A percentile compares a stretch with the other conserved stretches of the same genome.
phyloP scores from a whole-genome alignment of 1,284 basidiomycete genomes.

The Melanopsichium pennsylvanicum region DNA sequence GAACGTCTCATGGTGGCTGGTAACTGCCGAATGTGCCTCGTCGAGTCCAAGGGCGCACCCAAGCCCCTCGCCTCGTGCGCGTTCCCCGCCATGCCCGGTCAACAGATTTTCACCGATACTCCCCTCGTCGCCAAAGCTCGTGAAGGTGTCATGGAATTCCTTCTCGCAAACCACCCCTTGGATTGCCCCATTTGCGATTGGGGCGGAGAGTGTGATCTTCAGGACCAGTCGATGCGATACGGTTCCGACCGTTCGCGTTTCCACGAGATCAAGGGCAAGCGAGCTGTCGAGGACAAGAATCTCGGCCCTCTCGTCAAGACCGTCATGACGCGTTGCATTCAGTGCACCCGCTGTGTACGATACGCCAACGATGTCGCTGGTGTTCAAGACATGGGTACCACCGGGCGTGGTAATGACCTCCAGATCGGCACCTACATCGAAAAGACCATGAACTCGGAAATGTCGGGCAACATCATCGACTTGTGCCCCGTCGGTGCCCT shows the following conservation, averaged over 20 bases:
- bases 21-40: constrained; percentile 76
- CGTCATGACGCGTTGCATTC: constrained; percentile 99
- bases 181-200: constrained; percentile 97
- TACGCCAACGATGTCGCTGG: constrained; percentile 99
- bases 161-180: constrained; percentile 94
- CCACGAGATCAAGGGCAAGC: constrained; percentile 97
- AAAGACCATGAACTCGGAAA: constrained; percentile 95
- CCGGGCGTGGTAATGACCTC: constrained; percentile 96
- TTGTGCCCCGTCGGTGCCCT: constrained; percentile 94
- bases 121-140: constrained; percentile 93
- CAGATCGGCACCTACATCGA: constrained; percentile 99
- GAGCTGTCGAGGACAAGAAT: constrained; percentile 98
- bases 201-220: constrained; percentile 88
- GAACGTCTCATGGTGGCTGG: constrained; percentile 71
- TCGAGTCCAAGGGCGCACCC: constrained; percentile 91
- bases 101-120: constrained; percentile 94
- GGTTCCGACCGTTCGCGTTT: constrained; percentile 95
- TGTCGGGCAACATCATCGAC: constrained; percentile 97
- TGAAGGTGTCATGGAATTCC: constrained; percentile 94
- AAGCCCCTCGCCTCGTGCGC: constrained; percentile 82
- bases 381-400: constrained; percentile 95
- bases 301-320: constrained; percentile 98
- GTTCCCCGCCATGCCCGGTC: constrained; percentile 96
- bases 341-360: constrained; percentile 98
- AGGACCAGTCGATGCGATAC: constrained; percentile 99